These are phyloP conservation scores for Boletus coccyginus DNA, from an alignment of 768 basidiomycete species.

Conservation along the genomic window DNA sequence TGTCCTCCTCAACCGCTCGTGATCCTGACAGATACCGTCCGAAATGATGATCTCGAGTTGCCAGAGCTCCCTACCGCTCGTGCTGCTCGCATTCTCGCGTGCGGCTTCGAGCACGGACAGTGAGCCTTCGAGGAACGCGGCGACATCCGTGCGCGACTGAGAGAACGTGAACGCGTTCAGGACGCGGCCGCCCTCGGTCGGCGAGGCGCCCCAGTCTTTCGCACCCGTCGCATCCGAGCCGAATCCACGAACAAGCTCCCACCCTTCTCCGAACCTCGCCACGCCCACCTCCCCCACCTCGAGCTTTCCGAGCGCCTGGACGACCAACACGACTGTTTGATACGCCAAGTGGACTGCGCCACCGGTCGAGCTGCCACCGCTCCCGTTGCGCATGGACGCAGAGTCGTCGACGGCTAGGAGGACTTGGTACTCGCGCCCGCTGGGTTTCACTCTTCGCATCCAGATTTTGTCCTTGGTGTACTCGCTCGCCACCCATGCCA, in stretches of 20 bases:
- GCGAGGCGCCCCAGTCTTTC: constrained; percentile 37
- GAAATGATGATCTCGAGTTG: constrained; percentile 98
- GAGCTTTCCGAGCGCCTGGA: constrained; percentile 84
- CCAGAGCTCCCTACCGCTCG: constrained; percentile 83
- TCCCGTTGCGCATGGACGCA: constrained; percentile 69
- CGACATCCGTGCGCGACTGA: constrained; percentile 86
- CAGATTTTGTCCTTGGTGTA: constrained; percentile 99
- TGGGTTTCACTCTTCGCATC: constrained; percentile 91
- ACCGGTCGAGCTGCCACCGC: constrained; percentile 1
- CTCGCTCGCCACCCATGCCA: constrained; percentile 96
- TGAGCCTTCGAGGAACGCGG: constrained; percentile 76
- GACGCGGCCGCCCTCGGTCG: constrained; percentile 39
- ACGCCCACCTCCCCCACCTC: constrained; percentile 95
- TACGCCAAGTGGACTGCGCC: constrained; percentile 79
- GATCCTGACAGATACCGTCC: constrained; percentile 98
- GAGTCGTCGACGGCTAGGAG: constrained; percentile 95
- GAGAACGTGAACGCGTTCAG: constrained; percentile 86
- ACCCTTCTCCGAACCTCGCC: constrained; percentile 83
- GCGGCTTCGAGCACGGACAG: constrained; percentile 73
- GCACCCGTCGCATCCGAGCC: constrained; percentile 81
- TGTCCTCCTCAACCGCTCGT: constrained; percentile 75
- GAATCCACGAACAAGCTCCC: constrained; percentile 89
- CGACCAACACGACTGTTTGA: constrained; percentile 88
- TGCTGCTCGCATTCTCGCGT: constrained; percentile 57
- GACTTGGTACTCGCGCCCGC: constrained; percentile 93